Evolutionary conservation across 192 early-diverging fungal genomes (phyloP).

Genomic region (Coemansia sp.): DNA sequence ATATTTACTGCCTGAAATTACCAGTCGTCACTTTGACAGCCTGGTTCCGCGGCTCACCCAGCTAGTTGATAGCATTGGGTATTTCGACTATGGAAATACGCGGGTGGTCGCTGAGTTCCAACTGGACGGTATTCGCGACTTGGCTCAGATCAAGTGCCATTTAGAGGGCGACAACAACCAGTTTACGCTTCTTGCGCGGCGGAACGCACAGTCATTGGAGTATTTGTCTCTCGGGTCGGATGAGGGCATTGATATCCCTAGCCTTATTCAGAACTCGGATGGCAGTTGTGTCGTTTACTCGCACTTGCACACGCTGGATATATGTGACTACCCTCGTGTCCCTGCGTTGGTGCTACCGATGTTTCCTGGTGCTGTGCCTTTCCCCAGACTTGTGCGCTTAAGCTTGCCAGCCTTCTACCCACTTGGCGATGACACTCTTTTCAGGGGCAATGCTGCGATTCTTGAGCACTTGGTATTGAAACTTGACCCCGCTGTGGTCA

Average conservation of each 20-base stretch:
- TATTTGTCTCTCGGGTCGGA: background rate
- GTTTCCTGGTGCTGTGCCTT: background rate
- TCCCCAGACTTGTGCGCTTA: background rate
- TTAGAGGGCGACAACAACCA: background rate
- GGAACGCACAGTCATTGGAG: background rate
- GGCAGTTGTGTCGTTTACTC: conserved; percentile 6
- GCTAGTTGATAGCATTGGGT: background rate
- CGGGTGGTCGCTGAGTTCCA: background rate
- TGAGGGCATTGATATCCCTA: background rate
- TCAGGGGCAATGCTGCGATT: conserved; percentile 5
- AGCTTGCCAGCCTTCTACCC: background rate
- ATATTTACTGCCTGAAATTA: background rate
- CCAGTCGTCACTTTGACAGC: background rate
- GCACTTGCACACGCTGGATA: background rate
- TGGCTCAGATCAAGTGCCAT: background rate
- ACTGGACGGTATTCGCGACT: background rate
- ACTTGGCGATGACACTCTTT: conserved; percentile 15
- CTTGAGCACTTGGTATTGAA: background rate
- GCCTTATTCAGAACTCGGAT: conserved; percentile 5
- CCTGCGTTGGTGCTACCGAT: background rate
- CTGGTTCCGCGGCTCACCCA: background rate
- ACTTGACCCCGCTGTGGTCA: background rate
- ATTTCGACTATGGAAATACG: background rate
- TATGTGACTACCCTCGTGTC: background rate
- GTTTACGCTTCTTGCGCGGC: background rate